Percentiles rank a stretch among this genome's conserved stretches.
Conservation (phyloP, 2,329 filamentous ascomycete genomes). For the Verticillium zaregamsianum region DNA sequence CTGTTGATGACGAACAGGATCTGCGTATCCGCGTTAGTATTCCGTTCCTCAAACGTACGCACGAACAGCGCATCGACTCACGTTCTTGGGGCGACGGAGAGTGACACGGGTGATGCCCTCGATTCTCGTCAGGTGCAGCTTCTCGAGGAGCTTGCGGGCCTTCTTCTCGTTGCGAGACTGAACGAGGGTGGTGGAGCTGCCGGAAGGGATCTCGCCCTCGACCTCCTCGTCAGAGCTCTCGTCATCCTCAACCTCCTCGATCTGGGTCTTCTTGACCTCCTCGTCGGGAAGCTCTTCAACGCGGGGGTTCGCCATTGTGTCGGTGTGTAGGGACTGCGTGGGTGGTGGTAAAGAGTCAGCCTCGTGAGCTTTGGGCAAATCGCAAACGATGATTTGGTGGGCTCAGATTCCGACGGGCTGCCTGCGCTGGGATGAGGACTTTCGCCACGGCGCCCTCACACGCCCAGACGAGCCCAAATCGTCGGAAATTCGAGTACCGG, state of each 20-base stretch:
- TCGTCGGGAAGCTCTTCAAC: constrained; percentile 97
- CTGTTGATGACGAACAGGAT: constrained; percentile 99
- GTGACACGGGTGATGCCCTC: constrained; percentile 98
- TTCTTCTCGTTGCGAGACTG: constrained; percentile 99
- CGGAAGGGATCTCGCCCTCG: constrained; percentile 75
- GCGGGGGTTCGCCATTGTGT: constrained; percentile 92
- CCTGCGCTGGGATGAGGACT: neutral
- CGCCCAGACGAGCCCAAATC: neutral
- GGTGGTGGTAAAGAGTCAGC: constrained; percentile 14
- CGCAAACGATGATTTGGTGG: constrained; percentile 1
- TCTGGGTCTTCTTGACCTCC: constrained; percentile 75
- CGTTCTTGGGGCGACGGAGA: constrained; percentile 96
- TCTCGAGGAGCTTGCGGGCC: constrained; percentile 98
- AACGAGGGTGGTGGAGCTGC: constrained; percentile 75
- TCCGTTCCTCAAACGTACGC: neutral
- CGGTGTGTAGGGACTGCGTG: constrained; percentile 27
- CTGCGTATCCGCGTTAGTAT: constrained; percentile 38
- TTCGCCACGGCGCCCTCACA: neutral
- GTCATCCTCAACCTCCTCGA: constrained; percentile 68
- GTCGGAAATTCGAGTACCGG: neutral
- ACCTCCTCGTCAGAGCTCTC: constrained; percentile 71
- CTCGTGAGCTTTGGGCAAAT: constrained; percentile 2
- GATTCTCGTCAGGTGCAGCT: constrained; percentile 94
- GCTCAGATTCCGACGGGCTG: constrained; percentile 5
- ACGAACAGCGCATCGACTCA: constrained; percentile 49